Evolutionary conservation across 805 yeast species (phyloP), one percentile per base, ranked within the genome.

Genomic region (Komagataella phaffii): DNA sequence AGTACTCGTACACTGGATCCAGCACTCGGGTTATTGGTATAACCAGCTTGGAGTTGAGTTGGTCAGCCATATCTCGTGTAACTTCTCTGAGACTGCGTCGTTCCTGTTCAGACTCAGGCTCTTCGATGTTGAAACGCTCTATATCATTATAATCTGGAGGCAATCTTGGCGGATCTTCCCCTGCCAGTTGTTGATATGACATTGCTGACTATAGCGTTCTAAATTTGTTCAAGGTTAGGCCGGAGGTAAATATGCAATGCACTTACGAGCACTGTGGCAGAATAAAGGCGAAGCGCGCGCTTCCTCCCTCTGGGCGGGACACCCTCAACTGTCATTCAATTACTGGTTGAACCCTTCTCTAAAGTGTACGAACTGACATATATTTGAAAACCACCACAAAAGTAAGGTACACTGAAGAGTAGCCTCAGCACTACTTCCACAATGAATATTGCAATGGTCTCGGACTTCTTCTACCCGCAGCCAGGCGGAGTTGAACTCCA

Each of bases 401-500:
- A 8, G 10, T 8, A 30, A 8, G 40, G 40, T 4, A 30, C 40
- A 7, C 40, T 3, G 40, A 14, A 14, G 10, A 10, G 40, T 14
- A 30, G 14, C 40, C 8, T 30, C 14, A 30, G 40, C 40, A 30
- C 14, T 5, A 14, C 40, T 30, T 8, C 5, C 40, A 30, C 14
- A 30, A 30, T 46, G n/a, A 12, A 19, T 17, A 7, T 10, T 23
- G 60, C 56, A 6, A 90, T 93, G 96, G 87, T 90, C 3, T 86
- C 95, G 47, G 99, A 93, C 67, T 93, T 89, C 72, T 93, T 93
- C 77, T 93, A 86, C 67, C 99, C 99, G 8, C 99, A 93, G 63
- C 85, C 97, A 0, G 99, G 99, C 3, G 99, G 99, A 7, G 95
- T 93, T 1, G 99, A 93, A 64, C 81, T 91, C 55, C 99, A 93